Percentiles rank a stretch among this genome's conserved stretches.
Evolutionary conservation across 768 basidiomycete genomes (phyloP).

Genomic region (Amanita polypyramis): DNA sequence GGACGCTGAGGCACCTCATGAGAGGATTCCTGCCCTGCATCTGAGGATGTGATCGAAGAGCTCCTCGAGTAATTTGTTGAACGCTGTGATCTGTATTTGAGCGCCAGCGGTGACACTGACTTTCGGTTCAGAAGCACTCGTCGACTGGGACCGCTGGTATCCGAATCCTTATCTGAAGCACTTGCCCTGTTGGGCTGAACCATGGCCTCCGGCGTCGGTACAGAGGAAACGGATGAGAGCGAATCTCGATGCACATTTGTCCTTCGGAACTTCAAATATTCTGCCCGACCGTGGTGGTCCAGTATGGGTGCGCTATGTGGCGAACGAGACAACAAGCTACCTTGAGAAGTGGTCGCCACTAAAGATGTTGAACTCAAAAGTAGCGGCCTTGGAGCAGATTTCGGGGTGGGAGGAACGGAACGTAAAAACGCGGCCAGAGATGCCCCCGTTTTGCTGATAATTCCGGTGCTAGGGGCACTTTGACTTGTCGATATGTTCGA

Average conservation of each 20-base stretch:
- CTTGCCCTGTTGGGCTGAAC: constrained; percentile 22
- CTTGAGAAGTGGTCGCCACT: constrained; percentile 22
- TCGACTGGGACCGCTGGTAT: constrained; percentile 38
- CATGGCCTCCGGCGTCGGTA: constrained; percentile 45
- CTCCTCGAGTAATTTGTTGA: constrained; percentile 28
- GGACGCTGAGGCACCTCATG: neutral
- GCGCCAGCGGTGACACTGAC: constrained; percentile 65
- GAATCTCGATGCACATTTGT: constrained; percentile 39
- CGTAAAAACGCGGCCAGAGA: constrained; percentile 26
- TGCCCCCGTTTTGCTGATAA: constrained; percentile 29
- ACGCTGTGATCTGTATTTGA: constrained; percentile 30
- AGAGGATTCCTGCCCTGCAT: constrained; percentile 13
- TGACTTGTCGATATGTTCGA: neutral
- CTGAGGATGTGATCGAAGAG: constrained; percentile 33
- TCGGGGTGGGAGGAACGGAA: constrained; percentile 28
- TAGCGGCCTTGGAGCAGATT: constrained; percentile 55
- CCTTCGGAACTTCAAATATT: constrained; percentile 31
- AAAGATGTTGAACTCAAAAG: constrained; percentile 44
- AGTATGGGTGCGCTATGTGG: constrained; percentile 24
- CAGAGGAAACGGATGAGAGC: constrained; percentile 53
- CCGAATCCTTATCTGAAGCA: constrained; percentile 48
- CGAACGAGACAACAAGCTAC: constrained; percentile 18
- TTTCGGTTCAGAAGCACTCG: constrained; percentile 54
- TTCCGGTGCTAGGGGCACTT: neutral
- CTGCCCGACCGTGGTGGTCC: constrained; percentile 35